Evolutionary conservation across 2,329 filamentous ascomycete species (phyloP).

Genomic region (Cladosporium colombiae): DNA sequence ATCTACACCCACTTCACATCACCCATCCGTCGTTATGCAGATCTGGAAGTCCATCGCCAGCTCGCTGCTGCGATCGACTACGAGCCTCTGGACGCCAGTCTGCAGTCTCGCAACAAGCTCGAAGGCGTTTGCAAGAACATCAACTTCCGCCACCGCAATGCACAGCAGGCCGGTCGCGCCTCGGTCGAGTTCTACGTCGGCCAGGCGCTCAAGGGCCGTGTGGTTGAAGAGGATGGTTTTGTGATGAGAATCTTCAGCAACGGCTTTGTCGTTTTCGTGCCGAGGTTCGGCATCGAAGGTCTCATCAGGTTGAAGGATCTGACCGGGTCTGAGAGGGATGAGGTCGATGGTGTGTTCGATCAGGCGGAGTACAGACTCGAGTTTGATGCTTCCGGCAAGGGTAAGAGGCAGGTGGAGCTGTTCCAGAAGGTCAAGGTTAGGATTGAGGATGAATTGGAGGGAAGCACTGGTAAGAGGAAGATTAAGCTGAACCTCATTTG

Average conservation of each 20-base stretch:
- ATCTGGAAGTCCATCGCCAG: constrained; percentile 90
- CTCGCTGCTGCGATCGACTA: constrained; percentile 94
- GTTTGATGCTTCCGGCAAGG: constrained; percentile 51
- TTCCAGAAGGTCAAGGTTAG: constrained; percentile 90
- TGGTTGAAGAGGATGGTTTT: constrained; percentile 84
- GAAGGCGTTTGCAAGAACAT: constrained; percentile 98
- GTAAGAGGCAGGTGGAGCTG: constrained; percentile 66
- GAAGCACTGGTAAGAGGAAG: constrained; percentile 92
- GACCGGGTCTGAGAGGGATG: constrained; percentile 57
- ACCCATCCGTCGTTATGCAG: constrained; percentile 96
- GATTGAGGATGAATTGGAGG: constrained; percentile 90
- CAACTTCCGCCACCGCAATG: constrained; percentile 95
- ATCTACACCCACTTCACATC: constrained; percentile 86
- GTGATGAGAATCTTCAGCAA: constrained; percentile 98
- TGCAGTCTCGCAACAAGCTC: constrained; percentile 79
- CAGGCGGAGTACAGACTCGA: constrained; percentile 78
- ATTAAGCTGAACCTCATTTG: constrained; percentile 65
- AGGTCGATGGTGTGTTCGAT: constrained; percentile 79
- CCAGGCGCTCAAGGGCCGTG: constrained; percentile 80
- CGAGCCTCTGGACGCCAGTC: constrained; percentile 76
- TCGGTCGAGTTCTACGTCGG: constrained; percentile 98
- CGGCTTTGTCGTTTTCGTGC: constrained; percentile 94
- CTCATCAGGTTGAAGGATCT: constrained; percentile 85
- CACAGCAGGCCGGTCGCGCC: constrained; percentile 89
- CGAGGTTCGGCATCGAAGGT: constrained; percentile 91